Conservation (phyloP, 345 rosid genomes). For the Toxicodendron radicans region DNA sequence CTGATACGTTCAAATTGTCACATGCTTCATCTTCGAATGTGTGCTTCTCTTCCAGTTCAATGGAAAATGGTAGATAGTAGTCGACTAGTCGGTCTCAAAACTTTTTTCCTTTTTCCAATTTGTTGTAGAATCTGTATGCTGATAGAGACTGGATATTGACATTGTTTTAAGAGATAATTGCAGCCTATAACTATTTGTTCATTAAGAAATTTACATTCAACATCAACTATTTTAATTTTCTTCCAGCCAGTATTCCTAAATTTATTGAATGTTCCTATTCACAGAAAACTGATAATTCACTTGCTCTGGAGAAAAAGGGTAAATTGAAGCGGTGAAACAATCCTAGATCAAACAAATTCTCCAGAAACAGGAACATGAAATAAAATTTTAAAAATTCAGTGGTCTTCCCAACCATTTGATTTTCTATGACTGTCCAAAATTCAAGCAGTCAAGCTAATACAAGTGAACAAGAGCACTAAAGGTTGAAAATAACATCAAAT, state of each 20-base stretch:
- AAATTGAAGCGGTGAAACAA: too few relatives aligned
- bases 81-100: not conserved
- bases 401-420: too few relatives aligned
- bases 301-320: not conserved
- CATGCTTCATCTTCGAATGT: constrained; percentile 31
- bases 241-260: not conserved
- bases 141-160: too few relatives aligned
- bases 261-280: too few relatives aligned
- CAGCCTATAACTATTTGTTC: not conserved
- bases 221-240: not conserved
- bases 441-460: too few relatives aligned
- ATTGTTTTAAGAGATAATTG: too few relatives aligned
- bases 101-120: not conserved
- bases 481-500: constrained; percentile 1
- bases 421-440: too few relatives aligned
- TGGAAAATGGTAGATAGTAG: constrained; percentile 39
- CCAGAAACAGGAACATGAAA: not conserved
- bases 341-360: not conserved
- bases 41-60: constrained; percentile 32
- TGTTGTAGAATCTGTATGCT: not conserved
- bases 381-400: not conserved
- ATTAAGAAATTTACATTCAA: not conserved
- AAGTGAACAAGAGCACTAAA: too few relatives aligned
- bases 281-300: too few relatives aligned
- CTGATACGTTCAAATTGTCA: constrained; percentile 26